Conservation (phyloP, 495 filamentous ascomycete species). For the Glonium stellatum region DNA sequence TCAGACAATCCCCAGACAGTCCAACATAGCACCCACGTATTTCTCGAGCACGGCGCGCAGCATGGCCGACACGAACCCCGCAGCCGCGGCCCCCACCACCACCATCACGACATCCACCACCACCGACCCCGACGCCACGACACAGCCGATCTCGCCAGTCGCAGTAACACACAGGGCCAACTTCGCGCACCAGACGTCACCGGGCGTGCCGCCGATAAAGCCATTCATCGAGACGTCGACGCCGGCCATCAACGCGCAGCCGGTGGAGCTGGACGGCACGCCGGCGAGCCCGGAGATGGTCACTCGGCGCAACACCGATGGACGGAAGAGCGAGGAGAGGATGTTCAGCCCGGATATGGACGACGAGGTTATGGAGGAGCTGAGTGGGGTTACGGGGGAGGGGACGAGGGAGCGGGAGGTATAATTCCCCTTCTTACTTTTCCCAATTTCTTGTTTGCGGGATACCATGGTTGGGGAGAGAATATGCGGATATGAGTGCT, state of each 20-base stretch:
- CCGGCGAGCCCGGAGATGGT: slow-evolving; percentile 4
- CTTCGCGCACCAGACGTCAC: slow-evolving; percentile 27
- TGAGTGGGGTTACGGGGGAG: slow-evolving; percentile 25
- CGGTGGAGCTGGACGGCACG: slow-evolving; percentile 33
- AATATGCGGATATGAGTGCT: neutral
- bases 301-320: neutral
- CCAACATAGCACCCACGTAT: neutral
- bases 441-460: neutral
- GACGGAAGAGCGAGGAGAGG: neutral
- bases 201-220: slow-evolving; percentile 9
- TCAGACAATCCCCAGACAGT: neutral
- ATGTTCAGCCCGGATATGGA: slow-evolving; percentile 18
- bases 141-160: neutral
- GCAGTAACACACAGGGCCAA: neutral
- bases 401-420: slow-evolving; percentile 26
- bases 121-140: neutral
- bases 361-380: slow-evolving; percentile 19
- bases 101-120: slow-evolving; percentile 12
- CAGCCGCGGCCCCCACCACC: neutral
- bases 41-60: neutral
- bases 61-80: neutral
- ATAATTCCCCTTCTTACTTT: neutral
- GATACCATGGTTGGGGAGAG: too few relatives aligned
- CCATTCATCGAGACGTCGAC: slow-evolving; percentile 25
- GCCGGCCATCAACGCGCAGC: slow-evolving; percentile 31